phyloP scores from a whole-genome alignment of 1,284 basidiomycete species.

The Spongispora temasekensis region DNA sequence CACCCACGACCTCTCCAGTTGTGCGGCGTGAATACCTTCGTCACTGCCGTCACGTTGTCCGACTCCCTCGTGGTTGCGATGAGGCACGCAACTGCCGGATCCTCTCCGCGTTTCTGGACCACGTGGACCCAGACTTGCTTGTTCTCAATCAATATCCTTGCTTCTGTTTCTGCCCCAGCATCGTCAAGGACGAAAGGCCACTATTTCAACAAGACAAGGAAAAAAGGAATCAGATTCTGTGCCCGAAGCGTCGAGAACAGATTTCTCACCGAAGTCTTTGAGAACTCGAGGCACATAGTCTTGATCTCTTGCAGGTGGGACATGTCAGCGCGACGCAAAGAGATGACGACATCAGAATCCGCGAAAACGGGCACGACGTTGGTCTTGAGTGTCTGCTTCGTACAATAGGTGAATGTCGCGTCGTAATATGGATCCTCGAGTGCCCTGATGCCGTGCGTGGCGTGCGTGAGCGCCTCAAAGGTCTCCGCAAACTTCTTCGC shows the following conservation, averaged over 20 bases:
- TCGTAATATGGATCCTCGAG: conserved; percentile 56
- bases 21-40: conserved; percentile 52
- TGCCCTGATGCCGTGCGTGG: conserved; percentile 30
- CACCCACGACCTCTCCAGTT: conserved; percentile 44
- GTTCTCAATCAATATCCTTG: conserved; percentile 47
- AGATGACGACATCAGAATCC: conserved; percentile 23
- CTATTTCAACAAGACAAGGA: conserved; percentile 31
- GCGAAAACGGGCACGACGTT: conserved; percentile 16
- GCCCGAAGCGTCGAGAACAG: neutral
- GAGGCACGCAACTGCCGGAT: conserved; percentile 57
- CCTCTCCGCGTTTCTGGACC: conserved; percentile 27
- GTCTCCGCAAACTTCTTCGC: conserved; percentile 46
- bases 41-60: conserved; percentile 44
- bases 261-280: conserved; percentile 55
- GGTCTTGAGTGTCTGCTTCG: conserved; percentile 40
- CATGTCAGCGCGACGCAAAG: conserved; percentile 45
- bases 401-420: conserved; percentile 61
- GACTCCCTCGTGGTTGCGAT: conserved; percentile 54
- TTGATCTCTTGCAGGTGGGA: conserved; percentile 47
- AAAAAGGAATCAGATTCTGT: neutral
- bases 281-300: conserved; percentile 55
- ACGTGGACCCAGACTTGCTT: conserved; percentile 63
- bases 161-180: conserved; percentile 52
- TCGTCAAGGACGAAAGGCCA: conserved; percentile 52
- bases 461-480: conserved; percentile 47